Base-by-base conservation (phyloP, 371 early-diverging fungal genomes). In the Mucor ambiguus region DNA sequence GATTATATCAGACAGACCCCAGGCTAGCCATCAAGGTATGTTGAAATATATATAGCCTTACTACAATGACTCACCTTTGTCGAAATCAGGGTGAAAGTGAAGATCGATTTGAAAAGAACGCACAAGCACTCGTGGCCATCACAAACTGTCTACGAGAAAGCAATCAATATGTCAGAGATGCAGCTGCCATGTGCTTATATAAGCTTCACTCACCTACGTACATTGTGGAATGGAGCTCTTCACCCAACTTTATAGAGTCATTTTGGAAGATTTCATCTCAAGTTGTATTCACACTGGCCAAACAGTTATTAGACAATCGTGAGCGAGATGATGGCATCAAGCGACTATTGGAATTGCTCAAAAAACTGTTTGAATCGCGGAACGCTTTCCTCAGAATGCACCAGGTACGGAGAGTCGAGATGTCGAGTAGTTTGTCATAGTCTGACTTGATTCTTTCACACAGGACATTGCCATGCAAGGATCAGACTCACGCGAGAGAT, bases 1-100 rank as follows among this genome's bases (percentile, higher is more conserved):
- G 89, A 67, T 81, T 90, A 46, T 95, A 92, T 77, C 85, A 86
- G 41, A 83, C 80, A 22, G 91, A 90, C 73, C 93, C 93, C 2
- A 77, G 85, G 57, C 70, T 93, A 68, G 92, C 90, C 5, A 85
- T 93, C 52, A 80, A 81, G 9, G 90, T 90, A 82, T 76, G 83
- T 79, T 4, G 33, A 14, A 6, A 32, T 16, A 35, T 58, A 10
- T 33, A 24, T 24, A 18, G 22, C 55, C 55, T 24, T 35, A 26
- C 44, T 29, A 38, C 33, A 24, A 9, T 22, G 58, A 3, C 35
- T 2, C 35, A 41, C 24, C 22, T 29, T 14, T 24, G n/a, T 41
- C n/a, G 24, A 20, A 37, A 60, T 2, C 61, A 78, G 77, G 84
- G 84, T 18, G 74, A 75, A 12, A 73, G 66, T 32, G 74, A 74